Base-by-base conservation (phyloP, 1,284 basidiomycete genomes). In the Ustilago vetiveriae region DNA sequence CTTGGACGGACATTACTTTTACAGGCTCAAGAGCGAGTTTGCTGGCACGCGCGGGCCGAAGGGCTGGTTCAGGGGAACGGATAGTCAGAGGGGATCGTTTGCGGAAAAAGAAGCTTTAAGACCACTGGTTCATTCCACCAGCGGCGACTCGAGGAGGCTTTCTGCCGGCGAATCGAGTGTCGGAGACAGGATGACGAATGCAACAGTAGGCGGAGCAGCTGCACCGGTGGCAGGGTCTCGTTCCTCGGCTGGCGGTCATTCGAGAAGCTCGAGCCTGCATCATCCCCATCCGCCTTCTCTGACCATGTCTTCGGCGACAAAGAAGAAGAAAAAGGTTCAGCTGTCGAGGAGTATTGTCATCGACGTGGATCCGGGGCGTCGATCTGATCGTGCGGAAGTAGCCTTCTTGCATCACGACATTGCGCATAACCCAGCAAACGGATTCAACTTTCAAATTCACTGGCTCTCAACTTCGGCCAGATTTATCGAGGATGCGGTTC, bases 401-500 rank as follows among this genome's bases (percentile, higher is more conserved):
- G 79, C 79, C 4, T 72, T 81, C 48, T 45, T 82, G 26, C 80
- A 82, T 42, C 78, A 81, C 60, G 80, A 82, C 49, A 57, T 79
- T 2, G 69, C 80, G 22, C 80, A 82, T 67, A 82, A 82, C 36
- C 78, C 80, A 1, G 75, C 74, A 9, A 82, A 82, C 53, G 79
- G 80, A 14, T 82, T 82, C 66, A 82, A 81, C 47, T 81, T 79
- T 45, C 94, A 98, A 82, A 86, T 98, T 37, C 93, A 98, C 72
- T 98, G 96, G 95, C 89, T 98, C 22, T 94, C 93, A 9, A 92
- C 94, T 0, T 94, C 93, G 0, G 92, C 93, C n/a, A 88, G 92
- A n/a, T 90, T 90, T 67, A 91, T 98, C 57, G 95, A 98, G 69
- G 93, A 96, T 73, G 86, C 90, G 33, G 86, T 98, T 10, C 88